Evolutionary conservation across 805 yeast genomes (phyloP), one percentile per base, ranked within the genome.

Genomic region (Saccharomycopsis schoenii): DNA sequence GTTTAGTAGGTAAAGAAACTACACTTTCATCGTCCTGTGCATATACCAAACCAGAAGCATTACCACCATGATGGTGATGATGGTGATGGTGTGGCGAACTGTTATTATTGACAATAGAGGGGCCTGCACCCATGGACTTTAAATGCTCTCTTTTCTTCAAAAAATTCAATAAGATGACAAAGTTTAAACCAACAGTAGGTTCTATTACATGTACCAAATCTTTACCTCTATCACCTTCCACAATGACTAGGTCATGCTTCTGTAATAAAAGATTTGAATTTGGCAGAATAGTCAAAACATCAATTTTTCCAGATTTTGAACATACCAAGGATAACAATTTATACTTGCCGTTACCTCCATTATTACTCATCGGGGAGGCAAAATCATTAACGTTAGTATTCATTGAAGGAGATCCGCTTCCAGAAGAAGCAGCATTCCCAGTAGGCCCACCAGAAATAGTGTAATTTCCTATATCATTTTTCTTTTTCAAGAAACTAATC

Each of bases 151-250:
- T 80, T 68, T 88, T 88, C 72, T 87, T 88, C 67, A 88, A 72
- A 67, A 86, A 88, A 67, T 87, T 87, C 68, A 88, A 80, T 62
- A 88, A 77, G 56, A 87, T 77, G 1, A 93, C 93, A 70, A 84
- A 75, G 62, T 85, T 81, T 60, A 86, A 76, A 54, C 78, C 80
- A 37, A 87, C 79, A 51, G 77, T 71, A 0, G 93, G 89, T 64
- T 85, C 87, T 36, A 87, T 73, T 54, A 88, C 83, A 80, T 84
- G 80, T 10, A 85, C 93, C 64, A 88, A 71, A 71, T 88, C 96
- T 67, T 86, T 86, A 36, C 96, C 96, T 64, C 94, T 77, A 70
- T 88, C 96, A 60, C 94, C 96, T 72, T 88, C 94, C 61, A 86
- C 86, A 19, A 88, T 83, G 10, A 87, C 88, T 68, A 88, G 76